Evolutionary conservation across 768 basidiomycete species (phyloP), one percentile per base, ranked within the genome.

Genomic region (Tylopilus sp.): DNA sequence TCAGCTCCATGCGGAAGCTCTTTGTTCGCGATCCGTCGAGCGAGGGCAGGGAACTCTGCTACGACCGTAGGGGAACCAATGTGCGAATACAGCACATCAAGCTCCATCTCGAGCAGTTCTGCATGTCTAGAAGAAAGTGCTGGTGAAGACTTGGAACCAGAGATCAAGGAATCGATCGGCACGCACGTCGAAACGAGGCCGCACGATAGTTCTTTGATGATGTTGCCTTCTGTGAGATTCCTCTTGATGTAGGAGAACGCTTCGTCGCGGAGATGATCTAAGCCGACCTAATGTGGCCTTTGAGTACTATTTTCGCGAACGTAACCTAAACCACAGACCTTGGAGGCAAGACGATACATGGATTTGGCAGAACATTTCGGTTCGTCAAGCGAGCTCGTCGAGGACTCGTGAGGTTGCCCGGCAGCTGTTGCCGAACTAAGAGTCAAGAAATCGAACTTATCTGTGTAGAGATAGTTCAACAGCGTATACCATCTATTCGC

Each of bases 271-370:
- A 67, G 52, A 19, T 38, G 1, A 5, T 63, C 52, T 0, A 69
- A 29, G 17, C 65, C 58, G 19, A 67, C 50, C 67, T 67, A 34
- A 42, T 1, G 19, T 17, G 8, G 17, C 28, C 6, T 19, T 4
- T 6, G 17, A 36, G 29, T 13, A 33, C 7, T 10, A 29, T 7
- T 24, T 17, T 14, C 12, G 2, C 36, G 24, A 47, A 43, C 25
- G 24, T 4, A 17, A 56, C 17, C 12, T n/a, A n/a, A n/a, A n/a
- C n/a, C n/a, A n/a, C n/a, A n/a, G n/a, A 73, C 76, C 66, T 76
- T 75, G 26, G 60, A 58, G 6, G 76, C 74, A 12, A 77, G 61
- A 14, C 73, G 70, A 52, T 75, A 77, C 71, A 77, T 76, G 0
- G 74, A 76, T 48, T 77, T 77, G 0, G 75, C 72, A 5, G 75